Evolutionary conservation across 345 rosid species (phyloP).

Genomic region (Bruguiera parviflora): DNA sequence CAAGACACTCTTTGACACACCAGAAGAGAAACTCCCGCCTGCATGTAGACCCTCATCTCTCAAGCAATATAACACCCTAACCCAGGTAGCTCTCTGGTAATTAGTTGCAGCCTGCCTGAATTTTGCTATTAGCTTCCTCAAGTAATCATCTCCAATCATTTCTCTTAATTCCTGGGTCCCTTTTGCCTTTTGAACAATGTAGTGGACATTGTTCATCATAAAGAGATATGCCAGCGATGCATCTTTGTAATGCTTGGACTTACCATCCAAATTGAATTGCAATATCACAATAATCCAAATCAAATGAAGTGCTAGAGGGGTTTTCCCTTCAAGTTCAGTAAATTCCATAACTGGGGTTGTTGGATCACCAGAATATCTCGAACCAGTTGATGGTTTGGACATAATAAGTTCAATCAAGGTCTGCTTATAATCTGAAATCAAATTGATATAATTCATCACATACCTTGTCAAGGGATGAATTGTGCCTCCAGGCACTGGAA

Average conservation of each 20-base stretch:
- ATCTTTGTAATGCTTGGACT: conserved; percentile 79
- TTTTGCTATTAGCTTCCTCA: conserved; percentile 68
- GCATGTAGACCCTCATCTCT: conserved; percentile 90
- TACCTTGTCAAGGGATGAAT: conserved; percentile 95
- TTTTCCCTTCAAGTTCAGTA: conserved; percentile 59
- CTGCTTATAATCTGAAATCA: conserved; percentile 86
- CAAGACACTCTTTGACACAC: conserved; percentile 72
- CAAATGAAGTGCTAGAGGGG: conserved; percentile 77
- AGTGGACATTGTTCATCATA: conserved; percentile 91
- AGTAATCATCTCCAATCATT: conserved; percentile 86
- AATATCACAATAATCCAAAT: conserved; percentile 81
- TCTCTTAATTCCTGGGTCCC: conserved; percentile 77
- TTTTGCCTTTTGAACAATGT: conserved; percentile 80
- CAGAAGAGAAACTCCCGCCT: conserved; percentile 82
- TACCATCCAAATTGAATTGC: conserved; percentile 83
- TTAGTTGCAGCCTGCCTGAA: conserved; percentile 70
- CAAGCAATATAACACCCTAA: conserved; percentile 65
- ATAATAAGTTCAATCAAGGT: conserved; percentile 67
- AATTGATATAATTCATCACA: conserved; percentile 90
- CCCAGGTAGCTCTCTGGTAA: conserved; percentile 92
- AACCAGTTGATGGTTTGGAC: conserved; percentile 71
- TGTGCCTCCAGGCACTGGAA: conserved; percentile 86
- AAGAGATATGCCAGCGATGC: conserved; percentile 64
- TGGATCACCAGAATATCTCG: conserved; percentile 70
- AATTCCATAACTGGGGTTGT: conserved; percentile 75